Percentiles rank a stretch among this genome's conserved stretches.
Evolutionary conservation across 257 asterid genomes (phyloP).

Genomic region (Marsdenia floribunda): DNA sequence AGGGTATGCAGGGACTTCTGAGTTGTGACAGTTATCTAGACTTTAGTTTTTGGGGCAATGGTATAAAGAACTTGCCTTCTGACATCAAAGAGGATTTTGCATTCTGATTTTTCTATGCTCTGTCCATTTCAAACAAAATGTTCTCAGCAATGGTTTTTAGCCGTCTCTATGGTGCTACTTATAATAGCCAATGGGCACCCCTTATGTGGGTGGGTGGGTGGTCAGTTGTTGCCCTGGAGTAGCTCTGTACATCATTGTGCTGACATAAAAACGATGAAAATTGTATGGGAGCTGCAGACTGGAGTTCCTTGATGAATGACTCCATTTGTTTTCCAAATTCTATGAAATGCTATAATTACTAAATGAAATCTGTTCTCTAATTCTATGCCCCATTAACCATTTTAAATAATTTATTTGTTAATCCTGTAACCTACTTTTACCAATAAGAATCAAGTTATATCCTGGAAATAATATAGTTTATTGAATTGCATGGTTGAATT

Average conservation of each 20-base stretch:
- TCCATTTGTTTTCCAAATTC: neutral
- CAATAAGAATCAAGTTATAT: neutral
- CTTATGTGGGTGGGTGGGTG: too few relatives aligned
- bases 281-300: too few relatives aligned
- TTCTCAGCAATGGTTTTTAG: neutral
- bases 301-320: neutral
- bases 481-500: neutral
- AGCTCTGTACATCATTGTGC: too few relatives aligned
- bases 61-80: neutral
- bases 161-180: neutral
- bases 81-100: neutral
- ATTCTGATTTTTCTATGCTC: too few relatives aligned
- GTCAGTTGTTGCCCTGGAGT: too few relatives aligned
- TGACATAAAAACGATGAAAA: too few relatives aligned
- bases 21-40: neutral
- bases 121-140: neutral
- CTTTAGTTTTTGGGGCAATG: neutral
- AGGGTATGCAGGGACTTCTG: neutral
- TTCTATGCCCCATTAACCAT: too few relatives aligned
- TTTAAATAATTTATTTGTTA: neutral
- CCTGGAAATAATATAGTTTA: neutral
- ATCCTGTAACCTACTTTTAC: neutral
- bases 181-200: too few relatives aligned
- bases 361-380: too few relatives aligned
- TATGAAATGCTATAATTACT: neutral